These are phyloP conservation scores for Entophlyctis luteolus DNA, from an alignment of 192 early-diverging fungal species.

Conservation along the genomic window DNA sequence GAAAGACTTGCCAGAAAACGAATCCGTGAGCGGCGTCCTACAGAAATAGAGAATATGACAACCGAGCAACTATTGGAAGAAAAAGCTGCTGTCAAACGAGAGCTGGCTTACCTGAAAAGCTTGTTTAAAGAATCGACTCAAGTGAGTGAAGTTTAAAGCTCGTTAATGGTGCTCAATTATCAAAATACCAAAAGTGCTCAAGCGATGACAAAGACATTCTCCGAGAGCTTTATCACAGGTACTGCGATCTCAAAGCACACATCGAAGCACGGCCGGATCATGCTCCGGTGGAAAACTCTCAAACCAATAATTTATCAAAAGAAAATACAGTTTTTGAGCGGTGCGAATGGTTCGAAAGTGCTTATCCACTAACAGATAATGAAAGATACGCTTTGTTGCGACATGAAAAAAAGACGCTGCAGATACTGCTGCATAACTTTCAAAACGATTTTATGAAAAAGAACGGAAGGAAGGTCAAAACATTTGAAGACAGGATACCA, in stretches of 20 bases:
- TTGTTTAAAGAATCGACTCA: conserved; percentile 18
- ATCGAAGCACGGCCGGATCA: conserved; percentile 2
- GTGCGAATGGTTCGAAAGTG: no score
- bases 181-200: not conserved
- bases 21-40: conserved; percentile 6
- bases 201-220: conserved; percentile 26
- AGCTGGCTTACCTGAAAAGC: conserved; percentile 17
- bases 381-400: conserved; percentile 28
- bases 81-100: conserved; percentile 26
- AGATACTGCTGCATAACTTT: conserved; percentile 34
- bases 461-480: conserved; percentile 38
- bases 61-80: conserved; percentile 22
- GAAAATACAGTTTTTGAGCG: no score
- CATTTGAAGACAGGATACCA: conserved; percentile 38
- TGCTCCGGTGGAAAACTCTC: not conserved
- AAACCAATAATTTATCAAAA: no score
- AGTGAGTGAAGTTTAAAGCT: no score
- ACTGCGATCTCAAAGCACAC: conserved; percentile 29
- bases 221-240: conserved; percentile 27
- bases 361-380: no score
- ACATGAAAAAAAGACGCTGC: conserved; percentile 41
- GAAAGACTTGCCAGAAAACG: conserved; percentile 15
- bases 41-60: conserved; percentile 18
- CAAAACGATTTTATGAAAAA: conserved; percentile 43
- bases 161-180: no score